Percentiles rank a stretch among this genome's conserved stretches.
phyloP scores from a whole-genome alignment of 2,329 filamentous ascomycete species.

The Penicillium corylophilum region DNA sequence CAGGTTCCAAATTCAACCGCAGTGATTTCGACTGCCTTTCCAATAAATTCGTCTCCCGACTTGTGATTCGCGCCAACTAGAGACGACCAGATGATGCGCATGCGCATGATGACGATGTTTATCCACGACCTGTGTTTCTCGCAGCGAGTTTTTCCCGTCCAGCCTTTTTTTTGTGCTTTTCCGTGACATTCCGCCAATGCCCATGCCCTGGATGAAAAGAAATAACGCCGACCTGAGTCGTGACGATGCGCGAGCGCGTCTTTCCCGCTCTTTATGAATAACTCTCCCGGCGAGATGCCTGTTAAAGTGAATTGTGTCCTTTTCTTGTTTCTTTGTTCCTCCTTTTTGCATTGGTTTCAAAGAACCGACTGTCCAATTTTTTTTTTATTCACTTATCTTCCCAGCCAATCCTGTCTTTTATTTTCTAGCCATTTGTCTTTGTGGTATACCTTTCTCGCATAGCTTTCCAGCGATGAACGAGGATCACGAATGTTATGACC shows the following conservation, averaged over 20 bases:
- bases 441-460: constrained; percentile 40
- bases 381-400: too few relatives aligned
- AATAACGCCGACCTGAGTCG: constrained; percentile 23
- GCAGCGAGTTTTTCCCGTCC: constrained; percentile 15
- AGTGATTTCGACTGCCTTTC: constrained; percentile 92
- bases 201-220: constrained; percentile 28
- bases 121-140: constrained; percentile 21
- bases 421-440: constrained; percentile 24
- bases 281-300: constrained; percentile 15
- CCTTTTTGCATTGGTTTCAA: constrained; percentile 3
- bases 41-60: constrained; percentile 95
- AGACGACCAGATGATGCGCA: constrained; percentile 22
- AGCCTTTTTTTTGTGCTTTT: constrained; percentile 2
- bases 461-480: constrained; percentile 41
- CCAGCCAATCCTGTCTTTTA: constrained; percentile 1
- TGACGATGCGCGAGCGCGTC: constrained; percentile 25
- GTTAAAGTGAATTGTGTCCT: constrained; percentile 8
- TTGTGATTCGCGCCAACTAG: constrained; percentile 92
- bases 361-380: neutral
- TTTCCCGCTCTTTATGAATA: constrained; percentile 17
- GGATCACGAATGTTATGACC: constrained; percentile 44
- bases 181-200: neutral
- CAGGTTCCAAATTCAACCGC: constrained; percentile 79
- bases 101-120: constrained; percentile 25
- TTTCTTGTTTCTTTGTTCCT: constrained; percentile 21